phyloP scores from a whole-genome alignment of 176 grass and related monocot genomes.

The Cocos nucifera region DNA sequence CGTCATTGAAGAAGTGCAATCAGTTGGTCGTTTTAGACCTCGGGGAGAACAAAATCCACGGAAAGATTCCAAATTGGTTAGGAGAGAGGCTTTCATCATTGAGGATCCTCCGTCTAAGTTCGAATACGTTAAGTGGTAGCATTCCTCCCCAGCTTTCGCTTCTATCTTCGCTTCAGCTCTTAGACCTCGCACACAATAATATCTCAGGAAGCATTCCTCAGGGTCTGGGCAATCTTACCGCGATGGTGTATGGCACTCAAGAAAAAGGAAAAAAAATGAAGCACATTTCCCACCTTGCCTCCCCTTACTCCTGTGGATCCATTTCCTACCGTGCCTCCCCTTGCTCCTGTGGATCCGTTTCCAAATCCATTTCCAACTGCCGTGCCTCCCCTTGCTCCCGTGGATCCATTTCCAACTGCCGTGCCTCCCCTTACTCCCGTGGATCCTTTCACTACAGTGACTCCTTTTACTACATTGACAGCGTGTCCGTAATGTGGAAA shows the following conservation, averaged over 20 bases:
- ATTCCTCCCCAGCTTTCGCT: slow-evolving; percentile 28
- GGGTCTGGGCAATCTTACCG: slow-evolving; percentile 33
- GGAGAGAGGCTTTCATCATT: not conserved
- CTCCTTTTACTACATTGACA: too few relatives aligned
- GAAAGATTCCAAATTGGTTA: not conserved
- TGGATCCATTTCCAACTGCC: too few relatives aligned
- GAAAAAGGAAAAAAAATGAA: not conserved
- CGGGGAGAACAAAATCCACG: not conserved
- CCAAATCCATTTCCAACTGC: too few relatives aligned
- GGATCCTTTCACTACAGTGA: too few relatives aligned
- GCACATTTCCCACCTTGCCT: too few relatives aligned
- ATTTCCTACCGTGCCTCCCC: too few relatives aligned
- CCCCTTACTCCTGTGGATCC: too few relatives aligned
- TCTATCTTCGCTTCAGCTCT: slow-evolving; percentile 40
- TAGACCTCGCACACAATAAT: slow-evolving; percentile 51
- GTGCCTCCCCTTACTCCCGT: too few relatives aligned
- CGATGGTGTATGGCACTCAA: slow-evolving; percentile 23
- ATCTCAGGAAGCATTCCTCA: slow-evolving; percentile 38
- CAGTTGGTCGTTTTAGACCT: not conserved
- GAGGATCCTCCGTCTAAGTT: not conserved
- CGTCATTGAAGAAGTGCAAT: not conserved
- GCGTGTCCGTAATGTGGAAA: slow-evolving; percentile 37
- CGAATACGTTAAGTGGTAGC: not conserved
- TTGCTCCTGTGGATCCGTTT: too few relatives aligned
- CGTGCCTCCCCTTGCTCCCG: too few relatives aligned